phyloP scores from a whole-genome alignment of 2,329 filamentous ascomycete species.

The Sporothrix pseudoabietina region DNA sequence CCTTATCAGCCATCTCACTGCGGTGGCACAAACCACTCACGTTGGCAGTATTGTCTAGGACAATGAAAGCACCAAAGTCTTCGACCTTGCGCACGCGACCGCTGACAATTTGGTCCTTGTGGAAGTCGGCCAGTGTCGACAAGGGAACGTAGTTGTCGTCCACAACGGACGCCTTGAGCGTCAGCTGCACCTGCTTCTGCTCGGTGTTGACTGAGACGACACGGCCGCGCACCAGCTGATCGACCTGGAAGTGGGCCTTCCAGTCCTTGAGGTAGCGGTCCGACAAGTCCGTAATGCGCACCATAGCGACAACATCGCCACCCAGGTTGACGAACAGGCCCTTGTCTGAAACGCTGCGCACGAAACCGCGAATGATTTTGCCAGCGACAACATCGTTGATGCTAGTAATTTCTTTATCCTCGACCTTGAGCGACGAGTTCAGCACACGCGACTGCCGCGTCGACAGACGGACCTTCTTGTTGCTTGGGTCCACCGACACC shows the following conservation, averaged over 20 bases:
- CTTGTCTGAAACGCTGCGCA: conserved; percentile 86
- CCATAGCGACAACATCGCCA: conserved; percentile 76
- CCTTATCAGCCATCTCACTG: conserved; percentile 84
- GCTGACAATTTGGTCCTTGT: conserved; percentile 77
- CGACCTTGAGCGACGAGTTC: conserved; percentile 78
- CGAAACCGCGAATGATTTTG: conserved; percentile 83
- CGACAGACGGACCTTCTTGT: conserved; percentile 83
- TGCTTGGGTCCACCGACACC: conserved; percentile 74
- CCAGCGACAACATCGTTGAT: conserved; percentile 72
- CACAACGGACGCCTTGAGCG: conserved; percentile 80
- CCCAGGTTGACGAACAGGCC: conserved; percentile 86
- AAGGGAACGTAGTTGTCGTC: conserved; percentile 72
- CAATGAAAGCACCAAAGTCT: conserved; percentile 92
- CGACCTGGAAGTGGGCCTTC: conserved; percentile 84
- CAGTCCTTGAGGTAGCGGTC: conserved; percentile 93
- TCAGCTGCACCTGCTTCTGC: conserved; percentile 77
- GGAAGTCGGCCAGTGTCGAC: conserved; percentile 74
- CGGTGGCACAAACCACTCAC: conserved; percentile 92
- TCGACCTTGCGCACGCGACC: conserved; percentile 92
- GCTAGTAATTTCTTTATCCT: conserved; percentile 76
- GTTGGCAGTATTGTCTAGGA: conserved; percentile 82
- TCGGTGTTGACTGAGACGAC: conserved; percentile 70
- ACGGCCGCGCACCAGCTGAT: conserved; percentile 88
- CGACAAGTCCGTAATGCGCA: conserved; percentile 84
- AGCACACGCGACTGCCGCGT: conserved; percentile 84